Base-by-base conservation (phyloP, 1,284 basidiomycete species). In the Sparassis latifolia region DNA sequence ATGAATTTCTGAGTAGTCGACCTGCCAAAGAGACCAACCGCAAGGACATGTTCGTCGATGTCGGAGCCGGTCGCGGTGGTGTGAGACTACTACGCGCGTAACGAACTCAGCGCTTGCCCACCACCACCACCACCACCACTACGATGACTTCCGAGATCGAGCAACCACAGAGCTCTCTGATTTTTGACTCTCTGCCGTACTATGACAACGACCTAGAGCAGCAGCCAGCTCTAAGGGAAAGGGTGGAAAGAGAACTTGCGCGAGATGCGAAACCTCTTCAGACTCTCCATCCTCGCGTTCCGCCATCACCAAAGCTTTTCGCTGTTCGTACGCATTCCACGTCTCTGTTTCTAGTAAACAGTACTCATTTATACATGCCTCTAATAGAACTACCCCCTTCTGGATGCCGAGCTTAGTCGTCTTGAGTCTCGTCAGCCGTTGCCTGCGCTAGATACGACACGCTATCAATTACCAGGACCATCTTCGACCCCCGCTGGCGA, bases 131-230 rank as follows among this genome's bases (percentile, higher is more conserved):
- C 20, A 20, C 20, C 45, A 31, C 37, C 42, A n/a, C 41, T 20
- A 20, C 51, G 43, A 59, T 58, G 58, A 52, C 56, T 44, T 41
- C 56, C 45, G 51, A 39, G 32, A 49, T 50, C 28, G 56, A 46
- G 9, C 39, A 58, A 10, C 32, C 45, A 5, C 49, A 50, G 27
- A 48, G 44, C 27, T 33, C 60, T 7, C 45, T 55, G n/a, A 61
- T 69, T 50, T 80, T 92, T 58, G 94, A 97, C 69, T 90, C 92
- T 28, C 76, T 97, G 52, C 92, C 95, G 10, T 97, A 97, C 71
- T 94, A 92, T 63, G 95, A 98, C 72, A 88, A 92, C 64, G 93
- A 97, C 62, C 76, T 95, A 44, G 90, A 95, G 55, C 78, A 77
- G 49, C 79, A 83, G 53, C 86, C 90, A 2, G 69, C 80, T 51